Base-by-base conservation (phyloP, 2,329 filamentous ascomycete species). In the Monosporascus sp. region DNA sequence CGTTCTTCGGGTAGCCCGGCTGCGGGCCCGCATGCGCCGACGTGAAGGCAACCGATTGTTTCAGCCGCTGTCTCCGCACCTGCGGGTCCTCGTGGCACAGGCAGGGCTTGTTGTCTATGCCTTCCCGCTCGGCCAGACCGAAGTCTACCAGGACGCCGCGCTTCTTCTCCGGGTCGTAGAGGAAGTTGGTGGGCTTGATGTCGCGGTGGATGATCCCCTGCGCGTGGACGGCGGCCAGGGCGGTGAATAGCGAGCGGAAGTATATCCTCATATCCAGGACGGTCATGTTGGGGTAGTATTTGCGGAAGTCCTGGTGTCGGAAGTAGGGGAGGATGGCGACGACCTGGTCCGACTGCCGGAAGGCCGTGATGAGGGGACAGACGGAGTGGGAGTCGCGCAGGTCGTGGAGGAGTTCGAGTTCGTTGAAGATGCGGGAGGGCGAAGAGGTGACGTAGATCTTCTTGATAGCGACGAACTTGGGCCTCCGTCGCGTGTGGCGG, bases 371-470 rank as follows among this genome's bases (percentile, higher is more conserved):
- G 20, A 99, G 81, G 36, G 94, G 93, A 62, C 94, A 97, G 25
- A 99, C 92, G 2, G 90, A 90, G 39, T 84, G 80, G 54, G 88
- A 96, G 52, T 88, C 83, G 48, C 88, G 83, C 8, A 99, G 81
- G 67, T 96, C 91, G 67, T 96, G 85, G 22, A 99, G 82, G 22
- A 99, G 80, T 63, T 97, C 93, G 18, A 99, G 84, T 72, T 99
- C 94, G 73, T 99, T 99, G 66, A 96, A 83, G 62, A 99, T 97
- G 46, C 94, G 89, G 27, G 86, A 80, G 0, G 94, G 94, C 60
- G 91, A 97, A 57, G 92, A 97, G 1, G 95, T 99, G 59, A 97
- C 94, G 70, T 99, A 99, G 62, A 99, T 99, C 75, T 99, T 99
- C 75, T 99, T 99, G 71, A 99, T 89, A 20, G 95, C 94, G 57